These are phyloP conservation scores for Populus tremula DNA, from an alignment of 345 rosid genomes.

Conservation along the genomic window DNA sequence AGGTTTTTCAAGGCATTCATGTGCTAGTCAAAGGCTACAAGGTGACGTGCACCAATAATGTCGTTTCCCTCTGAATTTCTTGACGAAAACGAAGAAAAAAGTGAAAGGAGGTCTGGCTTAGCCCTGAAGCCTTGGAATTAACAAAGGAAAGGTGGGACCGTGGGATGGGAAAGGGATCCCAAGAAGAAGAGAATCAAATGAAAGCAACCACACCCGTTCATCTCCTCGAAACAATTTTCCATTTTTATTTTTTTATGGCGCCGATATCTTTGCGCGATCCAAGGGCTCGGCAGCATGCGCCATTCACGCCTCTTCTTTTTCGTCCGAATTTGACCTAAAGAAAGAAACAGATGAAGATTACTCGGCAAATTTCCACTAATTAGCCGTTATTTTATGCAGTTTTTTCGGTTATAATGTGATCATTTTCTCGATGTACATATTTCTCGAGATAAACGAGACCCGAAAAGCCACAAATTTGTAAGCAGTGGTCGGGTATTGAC, in stretches of 20 bases:
- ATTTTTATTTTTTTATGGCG: slow-evolving; percentile 22
- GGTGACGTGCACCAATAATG: too few species aligned
- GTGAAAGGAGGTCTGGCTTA: neutral
- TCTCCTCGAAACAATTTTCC: neutral
- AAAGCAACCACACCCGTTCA: neutral
- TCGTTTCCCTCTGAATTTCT: too few species aligned
- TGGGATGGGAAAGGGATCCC: neutral
- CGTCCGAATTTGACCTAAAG: neutral
- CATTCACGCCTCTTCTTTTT: slow-evolving; percentile 37
- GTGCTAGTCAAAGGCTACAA: too few species aligned
- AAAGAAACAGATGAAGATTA: neutral
- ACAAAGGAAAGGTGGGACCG: neutral
- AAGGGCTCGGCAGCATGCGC: slow-evolving; percentile 30
- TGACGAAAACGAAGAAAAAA: neutral
- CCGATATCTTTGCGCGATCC: slow-evolving; percentile 48
- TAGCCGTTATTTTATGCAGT: slow-evolving; percentile 12
- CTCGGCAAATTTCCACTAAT: neutral
- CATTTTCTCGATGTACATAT: neutral
- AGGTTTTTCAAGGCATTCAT: too few species aligned
- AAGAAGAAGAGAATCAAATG: slow-evolving; percentile 9
- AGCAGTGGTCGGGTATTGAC: slow-evolving; percentile 6
- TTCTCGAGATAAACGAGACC: neutral
- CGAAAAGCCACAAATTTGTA: neutral
- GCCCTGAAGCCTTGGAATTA: slow-evolving; percentile 2
- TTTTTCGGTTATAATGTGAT: slow-evolving; percentile 6